Evolutionary conservation across 2,329 filamentous ascomycete genomes (phyloP).

Genomic region (Sordariomycetes sp.): DNA sequence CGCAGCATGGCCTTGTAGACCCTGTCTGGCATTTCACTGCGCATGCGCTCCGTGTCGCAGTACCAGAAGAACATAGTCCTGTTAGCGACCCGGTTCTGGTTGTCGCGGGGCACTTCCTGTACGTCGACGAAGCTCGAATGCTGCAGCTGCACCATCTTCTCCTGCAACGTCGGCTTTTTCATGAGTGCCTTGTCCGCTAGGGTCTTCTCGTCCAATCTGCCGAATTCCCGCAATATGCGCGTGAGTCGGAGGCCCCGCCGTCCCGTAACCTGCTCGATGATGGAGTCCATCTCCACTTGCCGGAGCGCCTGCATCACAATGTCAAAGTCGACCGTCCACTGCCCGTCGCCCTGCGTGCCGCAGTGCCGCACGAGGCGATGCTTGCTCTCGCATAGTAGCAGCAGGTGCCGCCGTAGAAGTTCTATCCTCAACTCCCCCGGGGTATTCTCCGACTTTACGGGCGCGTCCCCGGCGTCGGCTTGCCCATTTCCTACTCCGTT

Average conservation of each 20-base stretch:
- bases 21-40: conserved; percentile 62
- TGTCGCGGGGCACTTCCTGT: conserved; percentile 88
- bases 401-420: conserved; percentile 52
- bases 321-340: conserved; percentile 81
- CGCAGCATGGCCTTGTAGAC: conserved; percentile 86
- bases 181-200: conserved; percentile 73
- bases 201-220: conserved; percentile 91
- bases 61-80: conserved; percentile 88
- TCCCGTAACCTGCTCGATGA: conserved; percentile 69
- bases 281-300: conserved; percentile 69
- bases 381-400: conserved; percentile 59
- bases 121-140: conserved; percentile 79
- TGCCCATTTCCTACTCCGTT: conserved; percentile 8
- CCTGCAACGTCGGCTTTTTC: conserved; percentile 74
- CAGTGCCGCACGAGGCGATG: conserved; percentile 59
- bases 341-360: conserved; percentile 50
- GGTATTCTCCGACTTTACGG: conserved; percentile 42
- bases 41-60: conserved; percentile 67
- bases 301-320: conserved; percentile 59
- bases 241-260: conserved; percentile 70
- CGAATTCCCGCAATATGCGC: conserved; percentile 74
- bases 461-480: conserved; percentile 18
- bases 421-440: conserved; percentile 35
- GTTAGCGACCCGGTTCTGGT: conserved; percentile 60
- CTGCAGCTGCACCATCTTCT: conserved; percentile 76